Evolutionary conservation across 441 rosid genomes (phyloP), one percentile per base, ranked within the genome.

Genomic region (Gossypium davidsonii): DNA sequence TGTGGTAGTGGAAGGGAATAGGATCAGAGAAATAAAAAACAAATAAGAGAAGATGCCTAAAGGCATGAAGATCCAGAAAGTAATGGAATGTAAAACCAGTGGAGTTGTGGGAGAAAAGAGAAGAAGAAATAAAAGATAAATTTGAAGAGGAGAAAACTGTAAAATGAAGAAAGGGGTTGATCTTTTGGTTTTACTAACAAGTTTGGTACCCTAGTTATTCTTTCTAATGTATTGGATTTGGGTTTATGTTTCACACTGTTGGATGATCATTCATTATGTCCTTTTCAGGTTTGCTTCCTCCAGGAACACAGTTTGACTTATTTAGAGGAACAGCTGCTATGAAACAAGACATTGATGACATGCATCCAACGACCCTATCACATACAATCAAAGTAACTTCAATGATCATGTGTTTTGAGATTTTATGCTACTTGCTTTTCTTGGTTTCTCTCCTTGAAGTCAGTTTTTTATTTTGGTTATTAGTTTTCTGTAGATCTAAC

Each of bases 241-340:
- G 46, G 2, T 52, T 15, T 68, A 7, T 57, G 57, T 51, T 31
- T 68, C 18, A 51, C 3, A 25, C 56, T 49, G 56, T 51, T 63
- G n/a, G 25, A 2, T 51, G 46, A 52, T 52, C 48, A 68, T 68
- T 31, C 26, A 2, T 9, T 15, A 1, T 68, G 60, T 73, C 7
- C 55, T 46, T 77, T 78, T 76, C 86, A 94, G 98, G 98, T 67
- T 83, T 96, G 80, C 93, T 94, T 76, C 98, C 98, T 80, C 96
- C 98, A 1, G 99, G 99, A 81, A 91, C 99, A 49, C 99, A 96
- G 82, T 96, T 96, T 85, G 99, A 96, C 84, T 83, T 96, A 73
- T 96, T 92, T 81, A 87, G 98, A 77, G 98, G 97, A 79, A 92
- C 98, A 51, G 95, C 99, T 83, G 98, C 97, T 57, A 96, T 94